Evolutionary conservation across 2,329 filamentous ascomycete species (phyloP).

Genomic region (Colletotrichum trifolii): DNA sequence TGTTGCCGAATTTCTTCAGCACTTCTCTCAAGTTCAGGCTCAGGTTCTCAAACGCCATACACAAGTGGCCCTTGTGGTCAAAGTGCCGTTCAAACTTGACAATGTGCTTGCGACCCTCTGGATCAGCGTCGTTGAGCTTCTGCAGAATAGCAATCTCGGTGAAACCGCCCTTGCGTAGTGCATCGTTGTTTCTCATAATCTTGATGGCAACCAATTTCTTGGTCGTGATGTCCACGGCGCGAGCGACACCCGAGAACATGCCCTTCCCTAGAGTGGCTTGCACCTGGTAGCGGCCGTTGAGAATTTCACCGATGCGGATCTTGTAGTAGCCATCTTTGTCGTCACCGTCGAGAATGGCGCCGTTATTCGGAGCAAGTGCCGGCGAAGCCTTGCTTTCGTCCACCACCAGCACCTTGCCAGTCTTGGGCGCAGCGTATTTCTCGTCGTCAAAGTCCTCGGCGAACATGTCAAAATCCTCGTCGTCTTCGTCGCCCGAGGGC

Average conservation of each 20-base stretch:
- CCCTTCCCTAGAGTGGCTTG: conserved; percentile 89
- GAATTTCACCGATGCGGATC: conserved; percentile 88
- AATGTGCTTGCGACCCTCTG: conserved; percentile 90
- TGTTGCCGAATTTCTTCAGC: conserved; percentile 93
- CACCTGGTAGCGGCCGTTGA: conserved; percentile 90
- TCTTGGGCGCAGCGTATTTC: conserved; percentile 68
- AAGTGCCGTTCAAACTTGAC: conserved; percentile 89
- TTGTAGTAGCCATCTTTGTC: conserved; percentile 98
- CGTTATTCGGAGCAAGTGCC: conserved; percentile 61
- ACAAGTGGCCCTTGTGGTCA: conserved; percentile 94
- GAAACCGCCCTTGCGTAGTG: conserved; percentile 88
- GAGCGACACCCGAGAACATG: conserved; percentile 96
- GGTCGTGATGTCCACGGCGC: conserved; percentile 81
- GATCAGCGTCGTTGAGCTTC: conserved; percentile 86
- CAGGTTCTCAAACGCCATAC: conserved; percentile 96
- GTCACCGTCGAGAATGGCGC: conserved; percentile 89
- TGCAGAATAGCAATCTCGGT: conserved; percentile 95
- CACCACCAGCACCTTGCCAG: conserved; percentile 49
- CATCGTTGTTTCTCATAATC: conserved; percentile 96
- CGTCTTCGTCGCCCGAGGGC: conserved; percentile 62
- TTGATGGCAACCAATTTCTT: conserved; percentile 92
- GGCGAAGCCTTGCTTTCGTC: conserved; percentile 62
- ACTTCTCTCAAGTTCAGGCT: conserved; percentile 94
- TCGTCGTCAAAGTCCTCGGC: conserved; percentile 80
- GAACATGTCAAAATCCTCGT: conserved; percentile 89